Evolutionary conservation across 2,329 filamentous ascomycete genomes (phyloP).

Genomic region (Xylariaceae sp.): DNA sequence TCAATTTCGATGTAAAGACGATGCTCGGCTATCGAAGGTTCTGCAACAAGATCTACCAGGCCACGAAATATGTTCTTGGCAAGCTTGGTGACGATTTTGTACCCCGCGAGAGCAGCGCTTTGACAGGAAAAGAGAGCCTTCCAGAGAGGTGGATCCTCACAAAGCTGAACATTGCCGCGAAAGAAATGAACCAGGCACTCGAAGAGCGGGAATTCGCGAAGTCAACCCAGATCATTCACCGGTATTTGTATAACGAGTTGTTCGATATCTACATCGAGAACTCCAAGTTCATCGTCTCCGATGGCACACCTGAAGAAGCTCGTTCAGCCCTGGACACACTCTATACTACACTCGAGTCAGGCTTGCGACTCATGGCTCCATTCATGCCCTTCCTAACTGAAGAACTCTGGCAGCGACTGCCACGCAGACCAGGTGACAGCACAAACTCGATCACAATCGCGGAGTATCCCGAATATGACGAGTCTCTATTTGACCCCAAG

Average conservation of each 20-base stretch:
- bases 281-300: slow-evolving; percentile 74
- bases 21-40: slow-evolving; percentile 90
- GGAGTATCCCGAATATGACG: slow-evolving; percentile 62
- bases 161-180: slow-evolving; percentile 14
- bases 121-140: slow-evolving; percentile 51
- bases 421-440: slow-evolving; percentile 64
- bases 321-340: slow-evolving; percentile 73
- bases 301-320: slow-evolving; percentile 67
- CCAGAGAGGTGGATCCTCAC: slow-evolving; percentile 52
- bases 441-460: slow-evolving; percentile 71
- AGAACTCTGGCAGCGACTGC: slow-evolving; percentile 80
- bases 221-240: slow-evolving; percentile 67
- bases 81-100: slow-evolving; percentile 64
- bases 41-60: slow-evolving; percentile 97
- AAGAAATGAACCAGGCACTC: slow-evolving; percentile 31
- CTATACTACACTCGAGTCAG: slow-evolving; percentile 73
- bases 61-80: slow-evolving; percentile 87
- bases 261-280: slow-evolving; percentile 86
- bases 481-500: background rate
- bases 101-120: slow-evolving; percentile 51
- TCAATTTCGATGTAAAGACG: slow-evolving; percentile 84
- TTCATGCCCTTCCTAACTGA: slow-evolving; percentile 74
- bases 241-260: slow-evolving; percentile 73
- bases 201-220: slow-evolving; percentile 68
- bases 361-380: slow-evolving; percentile 71